Conservation (phyloP, 176 grass and related monocot genomes). For the Rhipidocladum racemiflorum region DNA sequence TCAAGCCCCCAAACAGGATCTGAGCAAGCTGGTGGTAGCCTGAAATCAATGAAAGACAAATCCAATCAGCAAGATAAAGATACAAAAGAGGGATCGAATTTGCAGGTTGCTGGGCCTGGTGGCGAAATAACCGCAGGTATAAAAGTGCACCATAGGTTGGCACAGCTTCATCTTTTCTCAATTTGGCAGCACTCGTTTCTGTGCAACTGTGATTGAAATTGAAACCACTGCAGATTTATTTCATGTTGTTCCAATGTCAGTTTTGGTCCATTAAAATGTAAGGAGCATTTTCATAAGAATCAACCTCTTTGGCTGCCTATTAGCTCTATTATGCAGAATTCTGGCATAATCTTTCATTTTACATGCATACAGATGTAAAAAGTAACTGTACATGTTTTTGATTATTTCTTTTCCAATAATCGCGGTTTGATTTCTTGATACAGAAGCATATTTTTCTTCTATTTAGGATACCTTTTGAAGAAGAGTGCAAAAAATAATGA, state of each 20-base stretch:
- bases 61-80: constrained; percentile 81
- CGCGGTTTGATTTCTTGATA: constrained; percentile 15
- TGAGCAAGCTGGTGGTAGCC: constrained; percentile 57
- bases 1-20: constrained; percentile 68
- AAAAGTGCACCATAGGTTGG: neutral
- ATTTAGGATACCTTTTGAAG: constrained; percentile 78
- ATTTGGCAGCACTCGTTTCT: constrained; percentile 1
- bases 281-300: neutral
- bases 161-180: constrained; percentile 10
- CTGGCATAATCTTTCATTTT: constrained; percentile 1
- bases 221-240: neutral
- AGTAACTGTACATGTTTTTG: neutral
- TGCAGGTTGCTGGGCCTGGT: constrained; percentile 81
- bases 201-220: neutral
- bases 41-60: constrained; percentile 83
- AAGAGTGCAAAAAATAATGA: constrained; percentile 95
- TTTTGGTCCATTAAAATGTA: constrained; percentile 16
- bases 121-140: constrained; percentile 91
- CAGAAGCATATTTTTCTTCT: constrained; percentile 8
- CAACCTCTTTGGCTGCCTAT: neutral
- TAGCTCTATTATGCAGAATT: constrained; percentile 1
- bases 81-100: constrained; percentile 73
- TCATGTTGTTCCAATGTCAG: neutral
- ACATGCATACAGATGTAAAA: neutral
- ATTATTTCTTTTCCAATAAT: constrained; percentile 2